Base-by-base conservation (phyloP, 1,284 basidiomycete genomes). In the Laetiporus sulphureus region DNA sequence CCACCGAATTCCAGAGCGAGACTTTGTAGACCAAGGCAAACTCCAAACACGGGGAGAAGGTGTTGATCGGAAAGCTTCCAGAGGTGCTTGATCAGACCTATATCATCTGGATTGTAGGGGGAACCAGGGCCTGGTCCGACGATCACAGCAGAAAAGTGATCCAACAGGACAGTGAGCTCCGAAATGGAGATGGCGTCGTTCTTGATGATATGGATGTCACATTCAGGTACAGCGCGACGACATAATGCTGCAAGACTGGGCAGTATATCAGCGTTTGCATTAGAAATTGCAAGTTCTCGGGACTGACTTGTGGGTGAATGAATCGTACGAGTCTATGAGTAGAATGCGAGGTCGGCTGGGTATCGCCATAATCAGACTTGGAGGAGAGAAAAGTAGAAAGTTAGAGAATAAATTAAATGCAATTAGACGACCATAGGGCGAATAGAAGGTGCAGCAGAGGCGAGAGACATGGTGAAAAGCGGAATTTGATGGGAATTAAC, bases 1-100 rank as follows among this genome's bases (percentile, higher is more conserved):
- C 80, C 92, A 10, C 91, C 92, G 50, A 77, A 81, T 38, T 83
- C 83, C 6, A 87, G 71, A 0, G 79, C 88, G 25, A 98, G 73
- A 45, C 92, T 94, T 61, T 98, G 95, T 41, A 94, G 77, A 0
- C 95, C 95, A 10, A 98, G 73, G 57, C 94, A 98, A 3, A 98
- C 83, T 2, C 91, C 91, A 46, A 94, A 85, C 32, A 91, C 73
- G 1, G 91, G 91, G 1, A 87, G 52, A 23, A 86, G 44, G 24
- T 71, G 53, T 6, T 63, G 56, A 13, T 74, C 69, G 7, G 68
- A 50, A 18, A 86, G 54, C 32, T 69, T 74, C 82, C 87, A 89
- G 3, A 90, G 60, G 46, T 80, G 64, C 40, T 66, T 72, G 40
- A 87, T 70, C 31, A 87, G 56, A 11, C 84, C 85, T 38, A 88